These are phyloP conservation scores for Erodium maritimum DNA, from an alignment of 345 rosid genomes.

Conservation along the genomic window DNA sequence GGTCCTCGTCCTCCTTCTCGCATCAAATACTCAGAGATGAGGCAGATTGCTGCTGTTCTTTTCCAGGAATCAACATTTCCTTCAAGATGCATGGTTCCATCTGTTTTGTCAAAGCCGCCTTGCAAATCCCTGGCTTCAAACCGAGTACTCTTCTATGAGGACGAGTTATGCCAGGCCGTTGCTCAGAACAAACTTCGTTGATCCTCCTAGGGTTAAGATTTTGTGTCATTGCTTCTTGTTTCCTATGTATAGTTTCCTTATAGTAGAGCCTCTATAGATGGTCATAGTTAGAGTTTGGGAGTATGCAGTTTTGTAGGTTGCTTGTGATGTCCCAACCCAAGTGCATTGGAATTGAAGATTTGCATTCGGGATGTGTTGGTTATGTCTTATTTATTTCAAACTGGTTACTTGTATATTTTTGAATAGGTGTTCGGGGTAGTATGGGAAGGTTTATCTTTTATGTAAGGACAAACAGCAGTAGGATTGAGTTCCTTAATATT, in stretches of 20 bases:
- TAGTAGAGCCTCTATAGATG: conserved; percentile 14
- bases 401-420: conserved; percentile 31
- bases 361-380: conserved; percentile 21
- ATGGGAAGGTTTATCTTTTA: conserved; percentile 12
- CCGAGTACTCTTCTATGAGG: conserved; percentile 82
- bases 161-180: conserved; percentile 91
- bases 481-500: background rate
- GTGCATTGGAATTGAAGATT: conserved; percentile 19
- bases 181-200: conserved; percentile 80
- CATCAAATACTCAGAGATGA: conserved; percentile 55
- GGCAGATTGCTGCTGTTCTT: conserved; percentile 81
- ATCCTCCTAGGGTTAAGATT: conserved; percentile 11
- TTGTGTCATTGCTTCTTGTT: conserved; percentile 6
- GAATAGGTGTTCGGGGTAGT: conserved; percentile 15
- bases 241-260: conserved; percentile 39
- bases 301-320: conserved; percentile 58
- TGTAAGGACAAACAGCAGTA: background rate
- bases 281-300: conserved; percentile 23
- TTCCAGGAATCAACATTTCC: conserved; percentile 75
- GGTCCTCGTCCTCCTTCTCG: conserved; percentile 85
- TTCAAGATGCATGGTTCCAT: conserved; percentile 65
- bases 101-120: conserved; percentile 62
- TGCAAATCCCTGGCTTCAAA: conserved; percentile 66
- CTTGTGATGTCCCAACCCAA: conserved; percentile 22
- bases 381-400: conserved; percentile 24